phyloP scores from a whole-genome alignment of 441 rosid genomes.

The Cnidoscolus chayamansa region DNA sequence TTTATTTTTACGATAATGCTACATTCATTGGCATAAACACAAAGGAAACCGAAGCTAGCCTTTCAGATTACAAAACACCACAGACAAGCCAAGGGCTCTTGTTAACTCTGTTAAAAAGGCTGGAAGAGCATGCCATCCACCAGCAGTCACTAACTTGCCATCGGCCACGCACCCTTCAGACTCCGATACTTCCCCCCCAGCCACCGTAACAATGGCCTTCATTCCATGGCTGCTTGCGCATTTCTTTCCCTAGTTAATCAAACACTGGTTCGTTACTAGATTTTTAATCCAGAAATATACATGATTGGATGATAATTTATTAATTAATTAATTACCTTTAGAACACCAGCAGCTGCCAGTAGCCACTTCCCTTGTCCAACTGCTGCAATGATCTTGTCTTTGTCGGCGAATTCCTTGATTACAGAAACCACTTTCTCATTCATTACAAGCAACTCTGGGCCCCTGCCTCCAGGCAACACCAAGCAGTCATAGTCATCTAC shows the following conservation, averaged over 20 bases:
- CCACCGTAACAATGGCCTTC: conserved; percentile 43
- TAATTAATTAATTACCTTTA: conserved; percentile 28
- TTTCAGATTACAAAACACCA: background rate
- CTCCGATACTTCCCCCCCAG: conserved; percentile 38
- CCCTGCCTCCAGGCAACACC: conserved; percentile 49
- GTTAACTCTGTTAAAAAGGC: conserved; percentile 31
- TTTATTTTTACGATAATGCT: no score
- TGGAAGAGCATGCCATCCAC: conserved; percentile 34
- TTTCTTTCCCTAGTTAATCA: conserved; percentile 15
- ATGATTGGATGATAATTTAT: background rate
- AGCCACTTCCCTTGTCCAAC: conserved; percentile 49
- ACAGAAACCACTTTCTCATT: conserved; percentile 34
- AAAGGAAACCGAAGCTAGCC: background rate
- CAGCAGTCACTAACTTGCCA: conserved; percentile 42
- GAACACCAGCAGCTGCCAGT: conserved; percentile 39
- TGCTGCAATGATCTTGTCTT: conserved; percentile 40
- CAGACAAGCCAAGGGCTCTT: conserved; percentile 10
- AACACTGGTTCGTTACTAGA: background rate
- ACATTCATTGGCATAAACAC: no score
- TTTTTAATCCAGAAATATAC: background rate
- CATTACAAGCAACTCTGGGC: conserved; percentile 44
- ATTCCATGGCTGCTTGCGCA: conserved; percentile 37
- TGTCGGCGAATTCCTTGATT: conserved; percentile 36
- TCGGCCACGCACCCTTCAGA: conserved; percentile 31
- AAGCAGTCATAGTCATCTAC: conserved; percentile 43